Evolutionary conservation across 2,329 filamentous ascomycete species (phyloP).

Genomic region (Penicillium expansum): DNA sequence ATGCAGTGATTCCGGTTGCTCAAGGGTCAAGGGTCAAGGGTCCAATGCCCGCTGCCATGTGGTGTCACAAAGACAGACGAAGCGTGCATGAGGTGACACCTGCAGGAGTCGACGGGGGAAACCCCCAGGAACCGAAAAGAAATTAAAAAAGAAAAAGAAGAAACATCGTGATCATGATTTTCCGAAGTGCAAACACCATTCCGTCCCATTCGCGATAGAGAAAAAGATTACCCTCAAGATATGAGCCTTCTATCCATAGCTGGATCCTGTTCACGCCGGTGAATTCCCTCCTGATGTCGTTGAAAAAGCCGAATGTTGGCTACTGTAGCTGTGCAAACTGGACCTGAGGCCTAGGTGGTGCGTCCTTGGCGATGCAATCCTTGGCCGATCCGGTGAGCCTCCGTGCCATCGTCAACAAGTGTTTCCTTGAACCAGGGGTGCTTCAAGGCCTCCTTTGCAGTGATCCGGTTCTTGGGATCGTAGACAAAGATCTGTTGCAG

Average conservation of each 20-base stretch:
- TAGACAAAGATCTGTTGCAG: slow-evolving; percentile 64
- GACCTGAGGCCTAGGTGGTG: slow-evolving; percentile 13
- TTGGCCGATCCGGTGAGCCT: slow-evolving; percentile 58
- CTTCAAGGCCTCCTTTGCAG: slow-evolving; percentile 62
- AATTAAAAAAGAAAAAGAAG: slow-evolving; percentile 11
- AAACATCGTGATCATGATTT: slow-evolving; percentile 27
- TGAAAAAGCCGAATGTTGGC: slow-evolving; percentile 6
- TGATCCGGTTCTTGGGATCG: slow-evolving; percentile 63
- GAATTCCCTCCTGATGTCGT: slow-evolving; percentile 4
- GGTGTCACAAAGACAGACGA: slow-evolving; percentile 4
- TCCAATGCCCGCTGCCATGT: slow-evolving; percentile 2
- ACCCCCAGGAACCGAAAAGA: not conserved
- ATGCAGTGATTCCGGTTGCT: not conserved
- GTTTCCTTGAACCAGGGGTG: slow-evolving; percentile 66
- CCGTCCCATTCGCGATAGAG: slow-evolving; percentile 19
- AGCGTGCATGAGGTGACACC: slow-evolving; percentile 1
- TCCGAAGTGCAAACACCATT: slow-evolving; percentile 21
- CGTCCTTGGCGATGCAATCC: slow-evolving; percentile 36
- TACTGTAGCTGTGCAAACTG: not conserved
- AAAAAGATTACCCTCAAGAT: slow-evolving; percentile 21
- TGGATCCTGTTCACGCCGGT: slow-evolving; percentile 21
- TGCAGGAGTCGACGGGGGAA: slow-evolving; percentile 4
- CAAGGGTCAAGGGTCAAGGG: slow-evolving; percentile 1
- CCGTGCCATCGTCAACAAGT: slow-evolving; percentile 64
- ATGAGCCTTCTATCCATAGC: slow-evolving; percentile 25